Evolutionary conservation across 805 yeast species (phyloP).

Genomic region (Metschnikowia baotianmanensis): DNA sequence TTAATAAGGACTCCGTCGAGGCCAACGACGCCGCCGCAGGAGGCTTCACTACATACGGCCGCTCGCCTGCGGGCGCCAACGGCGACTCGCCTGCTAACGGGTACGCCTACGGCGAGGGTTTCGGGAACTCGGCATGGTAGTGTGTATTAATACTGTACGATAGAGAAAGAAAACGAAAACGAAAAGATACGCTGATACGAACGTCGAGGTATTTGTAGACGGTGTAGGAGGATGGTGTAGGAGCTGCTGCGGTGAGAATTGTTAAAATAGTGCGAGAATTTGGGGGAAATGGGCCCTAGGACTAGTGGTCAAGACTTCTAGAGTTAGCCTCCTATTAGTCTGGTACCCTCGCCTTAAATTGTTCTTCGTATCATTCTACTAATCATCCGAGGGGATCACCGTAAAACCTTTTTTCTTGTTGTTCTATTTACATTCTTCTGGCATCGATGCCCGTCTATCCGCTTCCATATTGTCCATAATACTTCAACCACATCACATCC

Average conservation of each 20-base stretch:
- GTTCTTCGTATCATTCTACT: no score
- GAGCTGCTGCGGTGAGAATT: no score
- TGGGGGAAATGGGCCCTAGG: no score
- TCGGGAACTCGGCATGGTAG: slow-evolving; percentile 35
- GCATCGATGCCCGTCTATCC: neutral
- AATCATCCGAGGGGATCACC: neutral
- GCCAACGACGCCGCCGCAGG: slow-evolving; percentile 43
- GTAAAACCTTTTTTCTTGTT: neutral
- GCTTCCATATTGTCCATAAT: neutral
- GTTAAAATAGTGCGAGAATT: no score
- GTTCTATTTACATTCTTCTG: neutral
- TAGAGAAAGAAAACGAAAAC: slow-evolving; percentile 1
- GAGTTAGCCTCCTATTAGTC: no score
- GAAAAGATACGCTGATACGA: no score
- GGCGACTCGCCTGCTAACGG: slow-evolving; percentile 27
- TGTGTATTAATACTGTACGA: slow-evolving; percentile 7
- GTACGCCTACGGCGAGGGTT: slow-evolving; percentile 32
- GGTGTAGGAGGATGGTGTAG: no score
- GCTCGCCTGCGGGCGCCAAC: slow-evolving; percentile 38
- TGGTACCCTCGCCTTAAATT: no score
- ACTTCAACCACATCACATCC: neutral
- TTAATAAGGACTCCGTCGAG: slow-evolving; percentile 46
- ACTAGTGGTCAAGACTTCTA: no score
- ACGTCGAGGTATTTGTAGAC: no score
- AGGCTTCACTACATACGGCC: slow-evolving; percentile 48